Base-by-base conservation (phyloP, 2,329 filamentous ascomycete genomes). In the Ceratocystis cubensis region DNA sequence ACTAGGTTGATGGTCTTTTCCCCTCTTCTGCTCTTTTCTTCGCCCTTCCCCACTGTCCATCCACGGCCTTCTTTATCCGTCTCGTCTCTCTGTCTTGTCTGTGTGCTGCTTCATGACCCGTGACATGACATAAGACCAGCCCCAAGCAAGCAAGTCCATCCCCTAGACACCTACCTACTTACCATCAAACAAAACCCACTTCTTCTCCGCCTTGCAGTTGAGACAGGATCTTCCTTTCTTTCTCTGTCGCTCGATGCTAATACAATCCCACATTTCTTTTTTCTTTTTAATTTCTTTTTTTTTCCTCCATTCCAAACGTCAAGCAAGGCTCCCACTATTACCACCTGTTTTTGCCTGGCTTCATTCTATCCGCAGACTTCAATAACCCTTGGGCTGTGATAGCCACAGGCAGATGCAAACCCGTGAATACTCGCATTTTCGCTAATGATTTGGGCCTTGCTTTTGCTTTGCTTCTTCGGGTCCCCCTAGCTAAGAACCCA, bases 161-260 rank as follows among this genome's bases (percentile, higher is more conserved):
- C 37, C 37, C 22, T 53, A 53, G 25, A 53, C 17, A 20, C 28
- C 15, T 59, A n/a, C 28, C 53, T 57, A 37, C 56, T 2, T 37
- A n/a, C 25, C 56, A 59, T 33, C 37, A 41, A 33, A 59, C 20
- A n/a, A 59, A 59, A 59, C 56, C 56, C 56, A 59, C 56, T 59
- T 53, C 56, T 59, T 59, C 56, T 33, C 56, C 28, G 56, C 56
- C 56, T 20, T 59, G n/a, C 17, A n/a, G 7, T 37, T 37, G 28
- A 33, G 56, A 59, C 56, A 59, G n/a, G 56, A 59, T 59, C 56
- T 37, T 37, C 56, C 56, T 37, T 59, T 10, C 4, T 53, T 25
- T n/a, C 22, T 13, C 56, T 57, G 53, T 15, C 6, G 46, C n/a
- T n/a, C n/a, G 17, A 20, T 48, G 45, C 45, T 22, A 50, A 50